Base-by-base conservation (phyloP, 352 stramenopile genomes). In the Globisporangium polare region DNA sequence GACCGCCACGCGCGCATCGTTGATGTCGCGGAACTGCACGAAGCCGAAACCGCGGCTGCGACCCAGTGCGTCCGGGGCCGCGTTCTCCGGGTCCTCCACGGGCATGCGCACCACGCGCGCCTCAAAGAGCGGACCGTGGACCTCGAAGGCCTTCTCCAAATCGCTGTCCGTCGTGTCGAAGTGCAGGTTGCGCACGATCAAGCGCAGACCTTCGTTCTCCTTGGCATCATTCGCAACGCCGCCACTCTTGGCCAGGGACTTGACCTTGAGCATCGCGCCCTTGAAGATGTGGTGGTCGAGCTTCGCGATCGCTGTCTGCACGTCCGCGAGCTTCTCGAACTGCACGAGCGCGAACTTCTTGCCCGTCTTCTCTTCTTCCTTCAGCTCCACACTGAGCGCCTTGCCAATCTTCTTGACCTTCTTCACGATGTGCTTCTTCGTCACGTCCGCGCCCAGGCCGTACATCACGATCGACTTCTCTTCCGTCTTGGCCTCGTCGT, bases 201-300 rank as follows among this genome's bases (percentile, higher is more conserved):
- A 67, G 9, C 86, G 86, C 58, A 91, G 62, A 33, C 80, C 83
- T 27, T 90, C 80, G 20, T 64, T 66, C 52, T 75, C 61, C 31
- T 80, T 83, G 13, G 58, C 45, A 10, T 74, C 64, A n/a, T 67
- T 67, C 42, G 66, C 53, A 2, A 68, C 71, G 10, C 59, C 64
- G 35, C 42, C 50, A 35, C 72, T 64, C 18, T 74, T 70, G 37
- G 69, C 50, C 39, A 80, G 66, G 42, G 67, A 73, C 57, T 82
- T 75, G 15, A 88, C 86, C 54, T 79, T 75, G n/a, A 94, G 74
- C 63, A 74, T 83, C 22, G 72, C 72, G 4, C 86, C 86, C 66
- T 94, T 94, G 53, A 94, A 92, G 50, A 92, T 85, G 63, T 94
- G 86, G 54, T 83, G 65, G 60, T 94, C 83, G n/a, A 94, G 71